phyloP scores from a whole-genome alignment of 1,284 basidiomycete genomes.

The Rhodotorula sp. region DNA sequence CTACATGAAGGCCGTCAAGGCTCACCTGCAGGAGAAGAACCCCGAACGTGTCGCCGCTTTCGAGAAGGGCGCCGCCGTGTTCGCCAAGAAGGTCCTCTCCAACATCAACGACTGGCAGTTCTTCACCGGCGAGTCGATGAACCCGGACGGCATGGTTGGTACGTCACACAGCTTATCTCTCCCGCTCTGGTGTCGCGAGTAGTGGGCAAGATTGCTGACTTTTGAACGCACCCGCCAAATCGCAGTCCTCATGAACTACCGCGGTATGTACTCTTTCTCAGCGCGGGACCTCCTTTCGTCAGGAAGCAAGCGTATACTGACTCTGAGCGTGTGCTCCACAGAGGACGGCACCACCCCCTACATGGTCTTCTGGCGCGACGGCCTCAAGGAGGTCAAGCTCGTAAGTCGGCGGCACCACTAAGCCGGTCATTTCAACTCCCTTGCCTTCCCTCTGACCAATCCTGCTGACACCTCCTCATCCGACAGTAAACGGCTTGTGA shows the following conservation, averaged over 20 bases:
- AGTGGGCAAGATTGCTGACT: not conserved
- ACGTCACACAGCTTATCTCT: constrained; percentile 50
- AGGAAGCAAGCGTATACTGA: too few species aligned
- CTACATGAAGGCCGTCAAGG: constrained; percentile 81
- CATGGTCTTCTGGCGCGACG: constrained; percentile 39
- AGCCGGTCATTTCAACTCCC: too few species aligned
- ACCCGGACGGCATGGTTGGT: constrained; percentile 83
- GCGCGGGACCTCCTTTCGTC: too few species aligned
- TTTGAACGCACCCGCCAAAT: not conserved
- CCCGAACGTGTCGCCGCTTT: constrained; percentile 75
- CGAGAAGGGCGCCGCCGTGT: constrained; percentile 74
- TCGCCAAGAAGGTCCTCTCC: constrained; percentile 74
- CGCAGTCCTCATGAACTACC: constrained; percentile 65
- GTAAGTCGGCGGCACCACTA: not conserved
- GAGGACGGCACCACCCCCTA: constrained; percentile 12
- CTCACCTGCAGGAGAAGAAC: constrained; percentile 58
- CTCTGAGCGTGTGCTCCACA: too few species aligned
- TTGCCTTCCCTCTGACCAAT: too few species aligned
- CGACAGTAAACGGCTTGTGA: too few species aligned
- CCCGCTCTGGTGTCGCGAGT: not conserved
- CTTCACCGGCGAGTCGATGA: constrained; percentile 84
- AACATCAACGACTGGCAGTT: constrained; percentile 91
- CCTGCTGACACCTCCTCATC: too few species aligned
- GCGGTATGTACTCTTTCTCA: constrained; percentile 28
- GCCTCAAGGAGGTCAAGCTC: constrained; percentile 35